Percentiles rank a stretch among this genome's conserved stretches.
phyloP scores from a whole-genome alignment of 768 basidiomycete species.

The Collybiopsis confluens region DNA sequence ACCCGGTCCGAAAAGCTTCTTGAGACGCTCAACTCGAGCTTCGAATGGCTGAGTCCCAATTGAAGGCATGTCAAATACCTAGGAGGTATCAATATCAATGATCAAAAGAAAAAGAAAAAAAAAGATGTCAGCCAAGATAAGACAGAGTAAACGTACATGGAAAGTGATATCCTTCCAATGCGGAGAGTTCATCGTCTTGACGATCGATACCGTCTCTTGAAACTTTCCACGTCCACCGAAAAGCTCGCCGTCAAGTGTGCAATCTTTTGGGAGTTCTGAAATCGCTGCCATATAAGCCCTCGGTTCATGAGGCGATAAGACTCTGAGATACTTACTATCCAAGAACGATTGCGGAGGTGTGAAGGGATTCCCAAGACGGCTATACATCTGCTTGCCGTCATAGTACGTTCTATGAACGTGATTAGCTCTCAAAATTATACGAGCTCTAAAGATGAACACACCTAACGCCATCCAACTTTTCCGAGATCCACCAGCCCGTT shows the following conservation, averaged over 20 bases:
- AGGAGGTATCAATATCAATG: no score
- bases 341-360: conserved; percentile 55
- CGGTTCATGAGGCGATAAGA: not conserved
- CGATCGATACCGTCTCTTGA: conserved; percentile 54
- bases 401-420: conserved; percentile 40
- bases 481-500: conserved; percentile 58
- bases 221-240: conserved; percentile 56
- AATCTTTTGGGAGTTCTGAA: conserved; percentile 48
- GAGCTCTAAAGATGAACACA: conserved; percentile 19
- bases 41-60: conserved; percentile 44
- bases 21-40: conserved; percentile 40
- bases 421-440: not conserved
- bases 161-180: conserved; percentile 54
- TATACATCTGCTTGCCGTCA: conserved; percentile 48
- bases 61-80: conserved; percentile 60
- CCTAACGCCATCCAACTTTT: conserved; percentile 61
- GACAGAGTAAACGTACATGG: conserved; percentile 31
- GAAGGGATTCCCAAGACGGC: conserved; percentile 56
- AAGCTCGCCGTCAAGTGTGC: conserved; percentile 57
- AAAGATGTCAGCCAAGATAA: not conserved
- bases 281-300: not conserved
- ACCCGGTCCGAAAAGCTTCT: conserved; percentile 40
- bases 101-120: not conserved
- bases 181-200: conserved; percentile 53
- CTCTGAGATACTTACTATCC: conserved; percentile 35